Evolutionary conservation across 257 asterid genomes (phyloP).

Genomic region (Solanum appendiculatum): DNA sequence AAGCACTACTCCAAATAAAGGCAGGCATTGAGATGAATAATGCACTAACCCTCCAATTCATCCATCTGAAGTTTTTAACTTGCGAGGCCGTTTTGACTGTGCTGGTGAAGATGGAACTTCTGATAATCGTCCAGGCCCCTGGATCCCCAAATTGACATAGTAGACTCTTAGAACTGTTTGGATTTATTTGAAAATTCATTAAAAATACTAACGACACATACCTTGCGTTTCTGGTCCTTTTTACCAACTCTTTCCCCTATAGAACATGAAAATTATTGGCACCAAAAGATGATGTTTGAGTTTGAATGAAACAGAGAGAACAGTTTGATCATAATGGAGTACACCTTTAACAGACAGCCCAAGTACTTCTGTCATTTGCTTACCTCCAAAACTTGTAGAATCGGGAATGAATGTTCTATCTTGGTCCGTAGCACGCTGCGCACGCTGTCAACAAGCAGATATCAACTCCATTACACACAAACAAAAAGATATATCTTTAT

Average conservation of each 20-base stretch:
- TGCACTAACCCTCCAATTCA: constrained; percentile 1
- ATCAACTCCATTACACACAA: not conserved
- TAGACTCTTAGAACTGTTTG: not conserved
- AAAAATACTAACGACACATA: constrained; percentile 1
- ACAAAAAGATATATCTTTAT: not conserved
- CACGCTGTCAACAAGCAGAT: constrained; percentile 38
- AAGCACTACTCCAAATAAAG: not conserved
- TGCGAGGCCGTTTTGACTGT: constrained; percentile 80
- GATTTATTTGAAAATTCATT: not conserved
- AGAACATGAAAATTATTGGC: constrained; percentile 7
- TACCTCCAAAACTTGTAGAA: constrained; percentile 59
- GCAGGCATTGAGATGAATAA: not conserved
- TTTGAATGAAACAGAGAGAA: not conserved
- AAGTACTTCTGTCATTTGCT: not conserved
- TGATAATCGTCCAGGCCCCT: constrained; percentile 68
- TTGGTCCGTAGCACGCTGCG: constrained; percentile 56
- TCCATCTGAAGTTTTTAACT: constrained; percentile 57
- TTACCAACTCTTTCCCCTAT: constrained; percentile 70
- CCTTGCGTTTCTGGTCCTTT: constrained; percentile 92
- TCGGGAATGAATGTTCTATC: constrained; percentile 80
- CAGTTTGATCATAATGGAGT: not conserved
- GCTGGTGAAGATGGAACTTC: constrained; percentile 91
- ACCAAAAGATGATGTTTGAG: not conserved
- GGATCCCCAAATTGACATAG: constrained; percentile 6
- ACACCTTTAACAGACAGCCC: not conserved